Percentiles rank a stretch among this genome's conserved stretches.
Conservation (phyloP, 2,329 filamentous ascomycete species). For the Trichophyton rubrum region DNA sequence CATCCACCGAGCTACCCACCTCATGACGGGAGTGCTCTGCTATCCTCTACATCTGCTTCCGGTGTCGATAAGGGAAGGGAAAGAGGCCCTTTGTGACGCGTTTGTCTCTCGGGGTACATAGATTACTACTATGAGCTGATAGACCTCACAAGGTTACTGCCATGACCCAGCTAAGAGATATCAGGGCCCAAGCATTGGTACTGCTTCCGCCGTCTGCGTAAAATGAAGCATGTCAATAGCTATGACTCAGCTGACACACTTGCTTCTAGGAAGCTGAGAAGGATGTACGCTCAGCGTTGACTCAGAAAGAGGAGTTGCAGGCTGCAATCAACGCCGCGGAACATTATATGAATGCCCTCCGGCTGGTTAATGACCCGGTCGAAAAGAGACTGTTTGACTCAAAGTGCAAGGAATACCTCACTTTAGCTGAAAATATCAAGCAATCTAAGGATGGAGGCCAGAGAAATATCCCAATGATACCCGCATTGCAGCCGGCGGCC, state of each 20-base stretch:
- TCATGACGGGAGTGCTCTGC: not conserved
- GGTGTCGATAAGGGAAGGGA: not conserved
- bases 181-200: slow-evolving; percentile 11
- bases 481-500: slow-evolving; percentile 13
- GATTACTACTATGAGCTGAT: not conserved
- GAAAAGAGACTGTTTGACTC: slow-evolving; percentile 56
- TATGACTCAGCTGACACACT: not conserved
- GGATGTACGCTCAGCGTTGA: slow-evolving; percentile 36
- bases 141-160: not conserved
- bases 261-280: slow-evolving; percentile 12
- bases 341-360: slow-evolving; percentile 64
- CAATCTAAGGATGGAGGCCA: slow-evolving; percentile 14
- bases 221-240: not conserved
- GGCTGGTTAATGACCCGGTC: slow-evolving; percentile 41
- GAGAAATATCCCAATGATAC: slow-evolving; percentile 12
- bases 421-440: slow-evolving; percentile 66
- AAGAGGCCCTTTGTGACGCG: not conserved
- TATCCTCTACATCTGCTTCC: not conserved
- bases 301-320: slow-evolving; percentile 54
- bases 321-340: slow-evolving; percentile 68
- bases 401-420: slow-evolving; percentile 59
- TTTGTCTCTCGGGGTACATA: not conserved
- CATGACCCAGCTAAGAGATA: slow-evolving; percentile 9
- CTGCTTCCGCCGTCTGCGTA: not conserved
- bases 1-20: no score